These are phyloP conservation scores for Hypoxylon rubiginosum DNA, from an alignment of 2,329 filamentous ascomycete genomes.

Conservation along the genomic window DNA sequence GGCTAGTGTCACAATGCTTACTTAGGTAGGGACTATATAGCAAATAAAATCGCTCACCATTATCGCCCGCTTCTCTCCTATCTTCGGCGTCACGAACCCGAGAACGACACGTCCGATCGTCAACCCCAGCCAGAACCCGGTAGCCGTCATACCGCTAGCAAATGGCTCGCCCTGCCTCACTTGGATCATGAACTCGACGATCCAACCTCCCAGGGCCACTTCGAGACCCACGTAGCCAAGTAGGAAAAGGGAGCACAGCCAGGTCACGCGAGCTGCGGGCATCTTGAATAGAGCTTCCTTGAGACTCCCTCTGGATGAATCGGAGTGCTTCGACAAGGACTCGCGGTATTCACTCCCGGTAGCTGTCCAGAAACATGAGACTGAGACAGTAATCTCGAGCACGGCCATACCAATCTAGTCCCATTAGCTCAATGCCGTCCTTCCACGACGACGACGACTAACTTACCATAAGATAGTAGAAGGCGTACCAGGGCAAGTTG, in stretches of 20 bases:
- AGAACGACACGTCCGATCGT: conserved; percentile 78
- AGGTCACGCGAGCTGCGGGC: conserved; percentile 68
- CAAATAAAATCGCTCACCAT: conserved; percentile 49
- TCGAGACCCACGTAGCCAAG: conserved; percentile 83
- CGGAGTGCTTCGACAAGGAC: conserved; percentile 47
- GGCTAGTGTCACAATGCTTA: neutral
- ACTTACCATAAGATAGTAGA: conserved; percentile 81
- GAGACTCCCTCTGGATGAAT: conserved; percentile 50
- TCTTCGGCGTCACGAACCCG: conserved; percentile 78
- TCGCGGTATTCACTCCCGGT: conserved; percentile 68
- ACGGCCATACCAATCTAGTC: conserved; percentile 64
- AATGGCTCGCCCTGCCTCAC: conserved; percentile 77
- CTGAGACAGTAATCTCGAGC: conserved; percentile 66
- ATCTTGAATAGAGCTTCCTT: conserved; percentile 58
- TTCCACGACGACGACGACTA: neutral
- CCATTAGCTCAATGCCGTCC: conserved; percentile 2
- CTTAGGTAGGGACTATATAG: neutral
- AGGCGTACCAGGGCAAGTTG: conserved; percentile 74
- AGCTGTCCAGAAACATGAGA: conserved; percentile 70
- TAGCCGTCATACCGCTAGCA: conserved; percentile 79
- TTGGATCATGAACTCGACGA: conserved; percentile 85
- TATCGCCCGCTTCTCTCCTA: conserved; percentile 78
- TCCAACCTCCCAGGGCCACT: conserved; percentile 83
- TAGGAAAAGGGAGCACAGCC: conserved; percentile 79
- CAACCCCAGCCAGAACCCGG: conserved; percentile 86